phyloP scores from a whole-genome alignment of 192 early-diverging fungal species.

The Backusella tarrabulga region DNA sequence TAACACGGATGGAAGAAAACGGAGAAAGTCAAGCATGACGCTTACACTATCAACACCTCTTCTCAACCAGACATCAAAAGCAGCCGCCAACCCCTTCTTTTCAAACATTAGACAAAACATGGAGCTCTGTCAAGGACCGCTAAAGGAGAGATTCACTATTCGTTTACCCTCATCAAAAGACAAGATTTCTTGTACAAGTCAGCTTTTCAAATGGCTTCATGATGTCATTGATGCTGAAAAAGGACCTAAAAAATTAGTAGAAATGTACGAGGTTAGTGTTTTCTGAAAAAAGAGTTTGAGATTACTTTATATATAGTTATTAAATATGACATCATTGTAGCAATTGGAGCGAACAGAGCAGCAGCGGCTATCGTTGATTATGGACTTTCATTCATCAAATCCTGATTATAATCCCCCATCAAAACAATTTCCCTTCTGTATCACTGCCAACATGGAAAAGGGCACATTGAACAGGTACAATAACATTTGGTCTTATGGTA shows the following conservation, averaged over 20 bases:
- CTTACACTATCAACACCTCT: constrained; percentile 27
- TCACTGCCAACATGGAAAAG: constrained; percentile 71
- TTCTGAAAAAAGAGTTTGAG: background rate
- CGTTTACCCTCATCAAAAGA: constrained; percentile 29
- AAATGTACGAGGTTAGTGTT: constrained; percentile 25
- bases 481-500: constrained; percentile 75
- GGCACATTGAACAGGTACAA: constrained; percentile 76
- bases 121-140: constrained; percentile 40
- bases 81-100: constrained; percentile 45
- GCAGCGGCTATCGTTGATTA: constrained; percentile 60
- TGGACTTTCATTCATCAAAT: constrained; percentile 45
- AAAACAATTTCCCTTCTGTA: constrained; percentile 52
- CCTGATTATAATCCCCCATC: constrained; percentile 27
- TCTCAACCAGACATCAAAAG: constrained; percentile 30
- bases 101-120: constrained; percentile 52
- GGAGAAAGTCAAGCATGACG: background rate
- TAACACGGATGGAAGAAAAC: background rate
- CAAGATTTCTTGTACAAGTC: background rate
- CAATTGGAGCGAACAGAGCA: constrained; percentile 62
- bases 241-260: constrained; percentile 22
- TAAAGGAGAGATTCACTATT: constrained; percentile 47
- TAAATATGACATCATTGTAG: constrained; percentile 21
- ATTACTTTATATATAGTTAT: background rate
- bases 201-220: constrained; percentile 11
- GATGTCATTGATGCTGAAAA: constrained; percentile 5